Evolutionary conservation across 345 rosid species (phyloP).

Genomic region (Laguncularia racemosa): DNA sequence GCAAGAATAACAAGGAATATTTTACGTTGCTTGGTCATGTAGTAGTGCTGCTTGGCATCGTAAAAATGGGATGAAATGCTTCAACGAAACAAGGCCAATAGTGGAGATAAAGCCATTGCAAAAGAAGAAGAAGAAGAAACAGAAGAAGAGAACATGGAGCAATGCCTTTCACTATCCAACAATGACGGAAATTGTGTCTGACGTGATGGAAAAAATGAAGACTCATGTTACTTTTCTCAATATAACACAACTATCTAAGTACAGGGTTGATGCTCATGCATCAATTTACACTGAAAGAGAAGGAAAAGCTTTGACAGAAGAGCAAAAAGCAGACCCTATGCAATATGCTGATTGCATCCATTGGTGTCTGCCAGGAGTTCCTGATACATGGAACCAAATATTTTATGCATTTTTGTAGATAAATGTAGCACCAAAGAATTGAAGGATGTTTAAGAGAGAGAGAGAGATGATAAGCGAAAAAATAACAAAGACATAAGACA

Average conservation of each 20-base stretch:
- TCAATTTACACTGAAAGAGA: constrained; percentile 9
- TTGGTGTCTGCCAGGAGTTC: constrained; percentile 22
- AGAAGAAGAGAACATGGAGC: background rate
- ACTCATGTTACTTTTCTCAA: constrained; percentile 8
- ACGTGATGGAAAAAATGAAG: constrained; percentile 11
- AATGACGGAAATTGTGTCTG: constrained; percentile 10
- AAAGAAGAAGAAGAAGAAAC: constrained; percentile 5
- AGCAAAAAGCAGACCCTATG: constrained; percentile 5
- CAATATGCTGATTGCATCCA: constrained; percentile 16
- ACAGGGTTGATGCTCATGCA: constrained; percentile 11
- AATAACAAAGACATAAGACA: too few species aligned
- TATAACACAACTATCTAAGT: constrained; percentile 13
- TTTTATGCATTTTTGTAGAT: constrained; percentile 13
- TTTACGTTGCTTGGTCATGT: background rate
- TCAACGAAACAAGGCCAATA: constrained; percentile 11
- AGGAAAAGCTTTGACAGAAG: background rate
- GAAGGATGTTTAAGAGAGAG: too few species aligned
- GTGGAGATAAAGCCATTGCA: background rate
- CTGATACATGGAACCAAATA: constrained; percentile 20
- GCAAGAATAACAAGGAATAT: background rate
- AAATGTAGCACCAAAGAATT: too few species aligned
- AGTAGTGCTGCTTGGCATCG: constrained; percentile 13
- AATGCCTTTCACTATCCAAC: background rate
- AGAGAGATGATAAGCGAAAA: too few species aligned
- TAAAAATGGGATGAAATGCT: constrained; percentile 13